A percentile compares a stretch with the other conserved stretches of the same genome.
phyloP scores from a whole-genome alignment of 805 yeast species.

The Kluyveromyces starmeri region DNA sequence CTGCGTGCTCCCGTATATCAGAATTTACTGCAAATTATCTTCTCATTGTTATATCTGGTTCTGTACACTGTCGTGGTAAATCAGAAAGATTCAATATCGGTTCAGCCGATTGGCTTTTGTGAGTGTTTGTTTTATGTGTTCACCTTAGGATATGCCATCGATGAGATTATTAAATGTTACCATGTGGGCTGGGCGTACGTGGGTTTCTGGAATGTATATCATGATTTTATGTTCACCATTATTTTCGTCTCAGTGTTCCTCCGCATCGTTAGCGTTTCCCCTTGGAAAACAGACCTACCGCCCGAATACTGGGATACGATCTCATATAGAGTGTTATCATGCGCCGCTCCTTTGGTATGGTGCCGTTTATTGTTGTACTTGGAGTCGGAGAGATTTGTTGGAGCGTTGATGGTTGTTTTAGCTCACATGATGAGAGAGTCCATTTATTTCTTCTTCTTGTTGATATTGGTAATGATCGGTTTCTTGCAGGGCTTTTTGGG shows the following conservation, averaged over 20 bases:
- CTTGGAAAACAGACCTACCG: constrained; percentile 18
- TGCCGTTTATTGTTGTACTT: constrained; percentile 63
- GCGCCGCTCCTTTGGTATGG: constrained; percentile 87
- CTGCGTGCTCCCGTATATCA: constrained; percentile 82
- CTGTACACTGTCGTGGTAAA: constrained; percentile 61
- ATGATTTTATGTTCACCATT: constrained; percentile 56
- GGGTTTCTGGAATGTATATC: constrained; percentile 73
- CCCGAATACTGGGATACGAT: constrained; percentile 39
- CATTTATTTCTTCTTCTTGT: constrained; percentile 66
- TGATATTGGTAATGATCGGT: constrained; percentile 63
- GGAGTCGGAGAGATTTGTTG: constrained; percentile 75
- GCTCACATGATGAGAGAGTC: constrained; percentile 85
- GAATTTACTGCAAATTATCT: constrained; percentile 57
- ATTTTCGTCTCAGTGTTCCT: constrained; percentile 45
- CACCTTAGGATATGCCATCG: constrained; percentile 57
- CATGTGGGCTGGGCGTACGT: constrained; percentile 67
- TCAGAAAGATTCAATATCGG: constrained; percentile 33
- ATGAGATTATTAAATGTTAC: constrained; percentile 62
- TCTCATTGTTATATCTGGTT: constrained; percentile 53
- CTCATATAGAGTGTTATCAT: constrained; percentile 61
- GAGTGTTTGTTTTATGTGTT: constrained; percentile 56
- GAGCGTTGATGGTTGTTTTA: constrained; percentile 79
- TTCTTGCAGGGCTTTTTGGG: constrained; percentile 84
- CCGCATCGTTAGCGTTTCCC: constrained; percentile 35
- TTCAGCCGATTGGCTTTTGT: constrained; percentile 32